Conservation (phyloP, 106 monocot species). For the Dioscorea dumetorum region DNA sequence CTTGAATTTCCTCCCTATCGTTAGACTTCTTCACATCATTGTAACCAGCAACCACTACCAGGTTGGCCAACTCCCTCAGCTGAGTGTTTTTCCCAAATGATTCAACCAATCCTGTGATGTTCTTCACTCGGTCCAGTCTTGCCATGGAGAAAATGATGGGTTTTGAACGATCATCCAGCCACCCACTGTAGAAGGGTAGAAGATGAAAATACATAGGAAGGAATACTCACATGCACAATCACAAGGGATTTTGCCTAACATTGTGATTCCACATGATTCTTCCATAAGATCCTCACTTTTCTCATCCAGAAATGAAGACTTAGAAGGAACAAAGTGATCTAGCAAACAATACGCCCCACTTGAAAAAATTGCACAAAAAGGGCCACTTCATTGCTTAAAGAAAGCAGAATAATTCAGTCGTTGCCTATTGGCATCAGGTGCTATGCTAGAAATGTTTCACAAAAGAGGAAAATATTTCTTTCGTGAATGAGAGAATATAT, state of each 20-base stretch:
- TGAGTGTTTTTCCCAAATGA: constrained; percentile 39
- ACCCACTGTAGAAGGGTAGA: constrained; percentile 44
- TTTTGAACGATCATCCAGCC: constrained; percentile 71
- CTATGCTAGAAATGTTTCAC: no score
- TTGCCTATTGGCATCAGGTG: no score
- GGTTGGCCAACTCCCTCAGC: constrained; percentile 70
- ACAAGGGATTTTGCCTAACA: no score
- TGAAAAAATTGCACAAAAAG: not conserved
- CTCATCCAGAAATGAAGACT: no score
- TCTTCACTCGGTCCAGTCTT: constrained; percentile 88
- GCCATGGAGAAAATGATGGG: constrained; percentile 99
- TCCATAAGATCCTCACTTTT: no score
- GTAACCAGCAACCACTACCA: constrained; percentile 82
- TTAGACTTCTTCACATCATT: constrained; percentile 65
- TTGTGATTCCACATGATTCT: no score
- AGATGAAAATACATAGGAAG: not conserved
- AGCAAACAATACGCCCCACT: not conserved
- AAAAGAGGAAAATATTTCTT: no score
- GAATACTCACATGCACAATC: no score
- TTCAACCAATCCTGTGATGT: constrained; percentile 85
- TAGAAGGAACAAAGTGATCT: not conserved
- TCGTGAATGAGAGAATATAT: no score
- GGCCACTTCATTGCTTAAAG: not conserved
- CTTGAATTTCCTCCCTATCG: constrained; percentile 84
- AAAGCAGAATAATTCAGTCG: no score